Conservation (phyloP, 257 asterid genomes). For the Fraxinus anomala region DNA sequence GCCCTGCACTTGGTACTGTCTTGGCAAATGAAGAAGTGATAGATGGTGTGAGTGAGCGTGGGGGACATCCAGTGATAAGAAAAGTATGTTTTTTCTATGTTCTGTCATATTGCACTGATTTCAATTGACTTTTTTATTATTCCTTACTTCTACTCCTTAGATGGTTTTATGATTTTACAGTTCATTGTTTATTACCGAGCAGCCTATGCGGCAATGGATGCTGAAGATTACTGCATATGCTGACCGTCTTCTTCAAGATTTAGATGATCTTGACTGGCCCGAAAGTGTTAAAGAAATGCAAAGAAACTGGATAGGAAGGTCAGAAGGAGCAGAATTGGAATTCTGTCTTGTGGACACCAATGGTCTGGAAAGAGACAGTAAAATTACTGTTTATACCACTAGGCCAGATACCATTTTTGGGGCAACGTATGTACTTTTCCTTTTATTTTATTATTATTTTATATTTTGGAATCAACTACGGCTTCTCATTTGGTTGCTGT, state of each 20-base stretch:
- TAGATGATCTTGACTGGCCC: conserved; percentile 97
- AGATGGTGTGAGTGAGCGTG: conserved; percentile 99
- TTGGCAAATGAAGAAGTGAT: conserved; percentile 96
- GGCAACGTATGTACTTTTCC: conserved; percentile 69
- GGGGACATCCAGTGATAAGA: conserved; percentile 96
- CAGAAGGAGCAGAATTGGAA: conserved; percentile 94
- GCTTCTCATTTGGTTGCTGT: conserved; percentile 29
- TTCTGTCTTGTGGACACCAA: conserved; percentile 50
- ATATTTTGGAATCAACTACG: conserved; percentile 8
- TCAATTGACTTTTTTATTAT: conserved; percentile 24
- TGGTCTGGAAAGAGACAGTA: conserved; percentile 50
- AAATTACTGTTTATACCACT: conserved; percentile 83
- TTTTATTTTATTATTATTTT: conserved; percentile 20
- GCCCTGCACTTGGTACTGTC: conserved; percentile 99
- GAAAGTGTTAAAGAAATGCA: conserved; percentile 99
- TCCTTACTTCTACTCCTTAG: conserved; percentile 52
- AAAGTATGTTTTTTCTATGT: conserved; percentile 53
- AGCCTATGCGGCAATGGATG: conserved; percentile 99
- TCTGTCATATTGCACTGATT: conserved; percentile 13
- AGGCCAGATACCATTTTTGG: conserved; percentile 97
- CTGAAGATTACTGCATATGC: conserved; percentile 98
- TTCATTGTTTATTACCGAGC: conserved; percentile 96
- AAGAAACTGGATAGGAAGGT: conserved; percentile 98
- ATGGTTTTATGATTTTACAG: conserved; percentile 93
- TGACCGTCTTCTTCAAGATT: conserved; percentile 94